Conservation (phyloP, 164 flowering plant genomes). For the Stephania yunnanensis region DNA sequence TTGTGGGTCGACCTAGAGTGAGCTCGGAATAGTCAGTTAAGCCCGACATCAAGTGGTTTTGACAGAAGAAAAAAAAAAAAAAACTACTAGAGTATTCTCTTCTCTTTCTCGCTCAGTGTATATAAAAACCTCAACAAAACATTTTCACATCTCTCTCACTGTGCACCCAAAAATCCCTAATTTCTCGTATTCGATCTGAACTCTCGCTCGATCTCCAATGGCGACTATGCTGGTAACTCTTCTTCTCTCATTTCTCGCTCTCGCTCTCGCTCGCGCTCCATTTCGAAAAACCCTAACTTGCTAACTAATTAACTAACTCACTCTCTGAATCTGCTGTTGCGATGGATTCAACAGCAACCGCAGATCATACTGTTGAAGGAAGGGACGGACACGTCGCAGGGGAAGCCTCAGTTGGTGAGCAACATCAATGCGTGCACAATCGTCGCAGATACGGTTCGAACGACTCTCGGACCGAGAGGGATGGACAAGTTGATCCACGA, state of each 20-base stretch:
- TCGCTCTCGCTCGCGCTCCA: neutral
- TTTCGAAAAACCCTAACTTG: slow-evolving; percentile 1
- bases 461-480: slow-evolving; percentile 96
- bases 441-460: slow-evolving; percentile 74
- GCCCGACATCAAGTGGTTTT: too few species aligned
- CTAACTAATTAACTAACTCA: too few species aligned
- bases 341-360: slow-evolving; percentile 62
- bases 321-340: neutral
- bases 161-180: neutral
- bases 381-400: slow-evolving; percentile 98
- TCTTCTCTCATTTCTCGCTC: neutral
- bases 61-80: too few species aligned
- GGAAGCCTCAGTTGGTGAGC: slow-evolving; percentile 87
- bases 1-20: too few species aligned
- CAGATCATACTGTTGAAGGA: slow-evolving; percentile 92
- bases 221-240: slow-evolving; percentile 47
- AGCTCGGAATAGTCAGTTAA: too few species aligned
- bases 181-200: neutral
- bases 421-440: slow-evolving; percentile 91
- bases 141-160: neutral
- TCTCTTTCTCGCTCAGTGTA: neutral
- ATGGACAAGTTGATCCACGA: slow-evolving; percentile 99
- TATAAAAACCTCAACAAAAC: too few species aligned
- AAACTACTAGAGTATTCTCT: neutral
- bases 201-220: slow-evolving; percentile 26